Evolutionary conservation across 148 eudicot species (phyloP), one percentile per base, ranked within the genome.

Genomic region (Salicornia ramosissima): DNA sequence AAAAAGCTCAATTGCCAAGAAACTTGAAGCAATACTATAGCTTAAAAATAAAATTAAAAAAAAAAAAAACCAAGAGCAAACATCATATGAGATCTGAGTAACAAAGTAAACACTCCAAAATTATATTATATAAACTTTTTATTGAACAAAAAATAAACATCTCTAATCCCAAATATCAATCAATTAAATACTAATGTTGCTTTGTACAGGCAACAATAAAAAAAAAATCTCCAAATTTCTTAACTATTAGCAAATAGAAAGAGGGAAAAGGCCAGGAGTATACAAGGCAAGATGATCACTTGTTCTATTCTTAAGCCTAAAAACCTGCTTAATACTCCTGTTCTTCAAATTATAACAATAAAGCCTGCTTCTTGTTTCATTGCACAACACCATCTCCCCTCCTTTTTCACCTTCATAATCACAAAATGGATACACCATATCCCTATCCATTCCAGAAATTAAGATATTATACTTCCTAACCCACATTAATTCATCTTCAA

Each of bases 201-300:
- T 36, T 4, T 36, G 4, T 3, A 36, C 8, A 8, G 5, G 1
- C 19, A 72, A 64, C 51, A 11, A 14, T 36, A 22, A 7, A 22
- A 5, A 25, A 29, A 34, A 1, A 60, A 31, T 61, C 21, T 7
- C 39, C 36, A 52, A 15, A 19, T n/a, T n/a, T n/a, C 55, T 46
- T 13, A 54, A 33, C 5, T n/a, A n/a, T n/a, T 16, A 40, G 43
- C 68, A 49, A n/a, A 16, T n/a, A 0, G 64, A 67, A 42, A 77
- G 75, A 25, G 80, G 80, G 50, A 72, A 77, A 47, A 73, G 58
- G 13, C 76, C 80, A 42, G 80, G 80, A 60, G 68, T 72, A 67
- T 77, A 77, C 57, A 77, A 54, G 2, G 58, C 65, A 10, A 72
- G 67, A 28, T 42, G 57, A 54, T 77, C 76, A 18, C 28, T 67